Conservation (phyloP, 345 rosid genomes). For the Camelina sativa region DNA sequence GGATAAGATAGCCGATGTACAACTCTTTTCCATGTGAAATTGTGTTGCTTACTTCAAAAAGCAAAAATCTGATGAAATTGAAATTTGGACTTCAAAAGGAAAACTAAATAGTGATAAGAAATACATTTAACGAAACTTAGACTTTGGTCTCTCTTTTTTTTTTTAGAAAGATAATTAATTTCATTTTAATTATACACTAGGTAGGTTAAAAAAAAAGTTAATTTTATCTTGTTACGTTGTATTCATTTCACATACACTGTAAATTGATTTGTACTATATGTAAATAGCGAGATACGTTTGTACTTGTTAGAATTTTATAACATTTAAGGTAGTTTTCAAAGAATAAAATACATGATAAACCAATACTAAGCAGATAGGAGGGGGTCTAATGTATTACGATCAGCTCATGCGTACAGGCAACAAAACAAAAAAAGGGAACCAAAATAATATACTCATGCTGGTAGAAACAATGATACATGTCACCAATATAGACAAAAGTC, state of each 20-base stretch:
- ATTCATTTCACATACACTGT: background rate
- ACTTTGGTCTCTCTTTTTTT: background rate
- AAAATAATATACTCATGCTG: slow-evolving; percentile 4
- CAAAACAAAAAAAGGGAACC: background rate
- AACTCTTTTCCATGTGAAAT: background rate
- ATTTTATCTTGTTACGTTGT: background rate
- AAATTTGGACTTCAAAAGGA: background rate
- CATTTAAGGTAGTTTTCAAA: background rate
- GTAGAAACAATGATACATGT: slow-evolving; percentile 38
- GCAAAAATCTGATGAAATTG: background rate
- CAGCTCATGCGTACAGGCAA: background rate
- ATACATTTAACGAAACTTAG: background rate
- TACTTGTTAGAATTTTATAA: background rate
- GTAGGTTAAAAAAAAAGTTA: background rate
- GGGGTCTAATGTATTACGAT: background rate
- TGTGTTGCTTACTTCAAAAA: background rate
- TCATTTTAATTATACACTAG: background rate
- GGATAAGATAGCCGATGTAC: background rate
- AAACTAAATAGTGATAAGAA: background rate
- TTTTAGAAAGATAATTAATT: background rate
- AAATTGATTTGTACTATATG: background rate
- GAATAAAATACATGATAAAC: background rate
- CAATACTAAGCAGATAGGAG: slow-evolving; percentile 19
- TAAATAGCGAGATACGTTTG: background rate
- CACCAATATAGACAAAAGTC: slow-evolving; percentile 27